Evolutionary conservation across 305 asterid species (phyloP), one percentile per base, ranked within the genome.

Genomic region (Rubia peregrina): DNA sequence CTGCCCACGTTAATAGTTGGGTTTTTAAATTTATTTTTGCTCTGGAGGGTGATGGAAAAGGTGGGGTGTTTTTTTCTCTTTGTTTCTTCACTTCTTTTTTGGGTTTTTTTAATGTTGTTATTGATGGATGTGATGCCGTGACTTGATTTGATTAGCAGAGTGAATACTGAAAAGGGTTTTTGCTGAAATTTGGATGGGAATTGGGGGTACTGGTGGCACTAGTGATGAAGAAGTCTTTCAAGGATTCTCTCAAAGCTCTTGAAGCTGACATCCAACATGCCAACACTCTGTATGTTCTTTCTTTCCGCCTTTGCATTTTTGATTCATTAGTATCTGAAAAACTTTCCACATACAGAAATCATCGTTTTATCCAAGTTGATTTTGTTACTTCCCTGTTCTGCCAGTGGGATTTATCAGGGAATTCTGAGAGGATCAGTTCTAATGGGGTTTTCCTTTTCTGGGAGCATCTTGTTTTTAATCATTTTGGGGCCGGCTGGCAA

Each of bases 211-310:
- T 42, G 14, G 46, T 65, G 24, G 55, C 24, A 40, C 51, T 40
- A 76, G 80, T 70, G 82, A 88, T 87, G 96, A 89, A 74, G 91
- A 93, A 89, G 84, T 79, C 89, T 79, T 89, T 93, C 65, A 92
- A 90, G 77, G 98, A 92, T 84, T 92, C 98, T 74, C 85, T 92
- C 63, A 92, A 92, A 83, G 85, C 94, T 22, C 97, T 92, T 79
- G 93, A 92, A 90, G 96, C 98, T 78, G 97, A 90, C 87, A 89
- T 92, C 79, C 97, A 90, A 64, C 93, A 89, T 77, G 98, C 96
- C 83, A 92, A 92, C 73, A 87, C 97, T 43, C 85, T 92, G 98
- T 92, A 82, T 42, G 87, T 9, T 60, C 7, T 7, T 59, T 67
- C 13, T 11, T 40, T 67, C 43, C 40, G 1, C 38, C 9, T 9